Evolutionary conservation across 495 filamentous ascomycete genomes (phyloP), one percentile per base, ranked within the genome.

Genomic region (Immersiella caudata): DNA sequence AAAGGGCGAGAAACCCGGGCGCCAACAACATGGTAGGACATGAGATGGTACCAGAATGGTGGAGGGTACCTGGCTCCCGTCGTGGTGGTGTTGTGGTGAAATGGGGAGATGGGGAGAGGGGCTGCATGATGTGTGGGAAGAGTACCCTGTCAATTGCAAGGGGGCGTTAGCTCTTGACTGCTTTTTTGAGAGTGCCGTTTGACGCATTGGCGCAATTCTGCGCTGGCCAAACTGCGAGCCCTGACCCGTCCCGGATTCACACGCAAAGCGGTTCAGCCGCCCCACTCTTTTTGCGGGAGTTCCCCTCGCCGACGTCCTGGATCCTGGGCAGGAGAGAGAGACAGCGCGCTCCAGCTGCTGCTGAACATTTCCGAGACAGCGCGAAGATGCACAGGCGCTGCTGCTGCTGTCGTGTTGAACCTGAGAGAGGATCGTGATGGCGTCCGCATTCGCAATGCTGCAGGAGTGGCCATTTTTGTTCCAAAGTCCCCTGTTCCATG

Each of bases 41-140:
- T 60, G 9, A 60, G 16, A 16, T 18, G 40, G 5, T 2, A 46
- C 40, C 52, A 20, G 52, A 55, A 1, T 26, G 52, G 24, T 55
- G 52, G 52, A 55, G 24, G 52, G 24, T 46, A 46, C 40, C 40
- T 46, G 40, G 40, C 5, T n/a, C 29, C 8, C 29, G 29, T 55
- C 21, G 52, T 26, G 52, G 21, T 55, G 52, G 25, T 24, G 20
- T 55, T 22, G 52, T 22, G 49, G 49, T 52, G 20, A 26, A n/a
- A 55, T 55, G 20, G 56, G 7, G 56, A 24, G 16, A n/a, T n/a
- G n/a, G n/a, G n/a, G n/a, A n/a, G n/a, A n/a, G 27, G 25, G 36
- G 22, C 54, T 67, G 56, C 65, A 67, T 66, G 54, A 66, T 60
- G 65, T 46, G 40, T 67, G 65, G 65, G 65, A 49, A 55, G 55